phyloP scores from a whole-genome alignment of 805 yeast species.

The Limtongozyma cylindracea region DNA sequence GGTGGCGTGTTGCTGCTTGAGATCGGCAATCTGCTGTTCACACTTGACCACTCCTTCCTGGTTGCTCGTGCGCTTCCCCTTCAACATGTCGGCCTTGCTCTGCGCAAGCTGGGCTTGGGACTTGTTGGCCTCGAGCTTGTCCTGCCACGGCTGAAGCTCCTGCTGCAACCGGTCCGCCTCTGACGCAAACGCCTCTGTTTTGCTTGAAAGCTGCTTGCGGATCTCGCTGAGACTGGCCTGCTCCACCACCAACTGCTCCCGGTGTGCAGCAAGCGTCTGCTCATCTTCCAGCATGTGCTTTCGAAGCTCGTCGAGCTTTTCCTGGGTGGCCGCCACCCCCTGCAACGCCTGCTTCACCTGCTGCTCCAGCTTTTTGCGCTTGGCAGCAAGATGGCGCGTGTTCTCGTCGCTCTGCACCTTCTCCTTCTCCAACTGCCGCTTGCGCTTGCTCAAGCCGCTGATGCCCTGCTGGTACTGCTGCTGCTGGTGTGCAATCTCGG shows the following conservation, averaged over 20 bases:
- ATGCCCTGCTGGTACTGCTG: no score
- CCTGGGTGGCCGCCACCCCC: conserved; percentile 10
- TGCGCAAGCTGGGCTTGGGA: conserved; percentile 38
- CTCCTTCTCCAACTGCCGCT: no score
- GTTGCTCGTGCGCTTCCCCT: conserved; percentile 16
- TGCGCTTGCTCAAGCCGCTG: no score
- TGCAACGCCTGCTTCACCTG: no score
- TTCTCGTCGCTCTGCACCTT: no score
- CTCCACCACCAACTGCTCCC: conserved; percentile 23
- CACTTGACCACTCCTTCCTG: conserved; percentile 18
- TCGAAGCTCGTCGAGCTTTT: conserved; percentile 6
- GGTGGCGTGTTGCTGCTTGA: conserved; percentile 20
- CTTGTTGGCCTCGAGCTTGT: conserved; percentile 32
- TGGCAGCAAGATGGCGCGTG: no score
- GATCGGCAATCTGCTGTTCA: conserved; percentile 15
- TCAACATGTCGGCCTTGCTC: conserved; percentile 35
- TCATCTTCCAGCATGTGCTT: no score
- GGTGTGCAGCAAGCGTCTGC: conserved; percentile 7
- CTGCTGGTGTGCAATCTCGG: neutral
- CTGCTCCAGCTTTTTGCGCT: no score
- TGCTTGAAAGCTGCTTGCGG: conserved; percentile 38
- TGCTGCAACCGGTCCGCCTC: conserved; percentile 39
- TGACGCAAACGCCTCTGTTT: conserved; percentile 42
- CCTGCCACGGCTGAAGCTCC: conserved; percentile 66
- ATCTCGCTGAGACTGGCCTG: conserved; percentile 32